Percentiles rank a stretch among this genome's conserved stretches.
Conservation (phyloP, 2,329 filamentous ascomycete genomes). For the Aciculosporium take region DNA sequence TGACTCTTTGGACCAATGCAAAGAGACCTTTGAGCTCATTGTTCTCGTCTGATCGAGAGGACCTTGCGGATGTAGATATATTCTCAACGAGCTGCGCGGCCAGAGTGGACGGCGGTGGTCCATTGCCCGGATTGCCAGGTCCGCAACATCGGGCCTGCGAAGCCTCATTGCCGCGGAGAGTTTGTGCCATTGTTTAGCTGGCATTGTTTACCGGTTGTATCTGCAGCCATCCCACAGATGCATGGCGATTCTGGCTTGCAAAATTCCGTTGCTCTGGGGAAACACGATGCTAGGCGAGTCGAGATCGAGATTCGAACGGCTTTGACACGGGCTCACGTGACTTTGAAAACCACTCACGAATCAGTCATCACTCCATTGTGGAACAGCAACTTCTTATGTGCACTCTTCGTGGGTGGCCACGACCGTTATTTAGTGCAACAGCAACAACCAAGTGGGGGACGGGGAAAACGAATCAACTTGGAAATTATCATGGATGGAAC, state of each 20-base stretch:
- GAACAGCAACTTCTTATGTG: too few species aligned
- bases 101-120: conserved; percentile 60
- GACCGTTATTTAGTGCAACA: too few species aligned
- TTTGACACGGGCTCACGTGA: conserved; percentile 7
- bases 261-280: background rate
- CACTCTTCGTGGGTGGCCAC: too few species aligned
- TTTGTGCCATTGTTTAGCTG: conserved; percentile 16
- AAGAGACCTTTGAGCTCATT: conserved; percentile 63
- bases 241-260: background rate
- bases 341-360: background rate
- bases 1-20: conserved; percentile 38
- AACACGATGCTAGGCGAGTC: background rate
- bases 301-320: background rate
- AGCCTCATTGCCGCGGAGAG: conserved; percentile 10
- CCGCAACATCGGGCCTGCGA: conserved; percentile 8
- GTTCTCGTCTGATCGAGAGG: conserved; percentile 49
- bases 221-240: background rate
- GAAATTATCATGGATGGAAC: background rate
- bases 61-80: conserved; percentile 50
- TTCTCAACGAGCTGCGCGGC: conserved; percentile 79
- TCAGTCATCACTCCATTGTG: too few species aligned
- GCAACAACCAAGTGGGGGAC: too few species aligned
- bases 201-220: conserved; percentile 12
- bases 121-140: conserved; percentile 10
- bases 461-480: too few species aligned